Base-by-base conservation (phyloP, 2,329 filamentous ascomycete species). In the Mariannaea elegans region DNA sequence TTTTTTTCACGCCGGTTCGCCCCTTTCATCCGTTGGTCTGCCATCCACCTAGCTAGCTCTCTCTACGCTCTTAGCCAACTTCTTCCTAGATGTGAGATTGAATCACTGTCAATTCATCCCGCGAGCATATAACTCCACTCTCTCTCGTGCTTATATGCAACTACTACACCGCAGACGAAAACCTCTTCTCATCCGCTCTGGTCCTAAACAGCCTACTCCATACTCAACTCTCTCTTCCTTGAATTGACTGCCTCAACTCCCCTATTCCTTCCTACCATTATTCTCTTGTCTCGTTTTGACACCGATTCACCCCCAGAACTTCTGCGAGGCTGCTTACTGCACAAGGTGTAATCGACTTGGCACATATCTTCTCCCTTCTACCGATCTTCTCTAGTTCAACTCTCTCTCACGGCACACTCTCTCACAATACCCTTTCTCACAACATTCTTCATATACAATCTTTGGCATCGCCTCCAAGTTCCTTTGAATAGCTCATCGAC, bases 91-190 rank as follows among this genome's bases (percentile, higher is more conserved):
- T 6, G 6, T n/a, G 13, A n/a, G 47, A 8, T 34, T 56, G 51
- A 60, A 51, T 59, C 56, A 59, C 45, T 14, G 45, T 13, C 36
- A 14, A 18, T 21, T 13, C 18, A 34, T 32, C 29, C 10, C 38
- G 7, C 2, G 7, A 42, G 47, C 13, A 24, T 16, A 16, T 1
- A 21, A 13, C 19, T 31, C 36, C 10, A 18, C 23, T 31, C 14
- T 7, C 10, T 44, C 49, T 31, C 36, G 10, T 23, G 27, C 18
- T 12, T n/a, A 27, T 14, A 36, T 39, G n/a, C 31, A 24, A 34
- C 19, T 18, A 6, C 9, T n/a, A n/a, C n/a, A 46, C 39, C 32
- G 14, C 31, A 38, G 13, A 18, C 9, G 21, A 19, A 32, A 27
- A n/a, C 51, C 27, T 14, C 29, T 7, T 32, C 19, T 52, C 36